These are phyloP conservation scores for Aspergillus chevalieri DNA, from an alignment of 2,329 filamentous ascomycete species.

Conservation along the genomic window DNA sequence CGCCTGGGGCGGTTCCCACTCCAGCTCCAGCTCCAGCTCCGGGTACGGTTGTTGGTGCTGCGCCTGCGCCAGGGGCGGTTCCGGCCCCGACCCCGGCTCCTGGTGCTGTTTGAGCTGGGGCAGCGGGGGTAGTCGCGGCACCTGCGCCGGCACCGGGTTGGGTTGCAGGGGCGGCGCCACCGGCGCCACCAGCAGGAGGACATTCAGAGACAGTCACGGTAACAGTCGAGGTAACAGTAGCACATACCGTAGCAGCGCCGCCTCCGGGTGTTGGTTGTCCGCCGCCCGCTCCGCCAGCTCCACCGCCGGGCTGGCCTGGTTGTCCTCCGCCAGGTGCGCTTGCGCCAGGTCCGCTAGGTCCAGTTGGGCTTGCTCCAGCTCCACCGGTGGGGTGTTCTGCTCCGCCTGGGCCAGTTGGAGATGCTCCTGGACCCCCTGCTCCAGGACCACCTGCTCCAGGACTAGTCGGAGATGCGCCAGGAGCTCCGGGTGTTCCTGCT, in stretches of 20 bases:
- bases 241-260: neutral
- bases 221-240: conserved; percentile 1
- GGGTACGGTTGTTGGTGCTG: neutral
- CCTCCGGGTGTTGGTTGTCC: neutral
- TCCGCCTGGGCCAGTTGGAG: neutral
- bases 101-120: no score
- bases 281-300: neutral
- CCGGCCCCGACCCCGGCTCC: neutral
- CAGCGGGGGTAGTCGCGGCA: no score
- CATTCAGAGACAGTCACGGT: neutral
- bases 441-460: neutral
- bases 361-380: conserved; percentile 4
- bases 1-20: neutral
- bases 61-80: neutral
- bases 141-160: neutral
- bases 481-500: conserved; percentile 3
- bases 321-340: conserved; percentile 2
- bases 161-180: neutral
- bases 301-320: conserved; percentile 2
- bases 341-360: conserved; percentile 4
- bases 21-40: neutral
- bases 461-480: conserved; percentile 3
- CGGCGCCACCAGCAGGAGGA: neutral
- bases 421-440: neutral
- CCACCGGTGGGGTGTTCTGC: neutral